These are phyloP conservation scores for Naganishia sp. DNA, from an alignment of 1,284 basidiomycete genomes.

Conservation along the genomic window DNA sequence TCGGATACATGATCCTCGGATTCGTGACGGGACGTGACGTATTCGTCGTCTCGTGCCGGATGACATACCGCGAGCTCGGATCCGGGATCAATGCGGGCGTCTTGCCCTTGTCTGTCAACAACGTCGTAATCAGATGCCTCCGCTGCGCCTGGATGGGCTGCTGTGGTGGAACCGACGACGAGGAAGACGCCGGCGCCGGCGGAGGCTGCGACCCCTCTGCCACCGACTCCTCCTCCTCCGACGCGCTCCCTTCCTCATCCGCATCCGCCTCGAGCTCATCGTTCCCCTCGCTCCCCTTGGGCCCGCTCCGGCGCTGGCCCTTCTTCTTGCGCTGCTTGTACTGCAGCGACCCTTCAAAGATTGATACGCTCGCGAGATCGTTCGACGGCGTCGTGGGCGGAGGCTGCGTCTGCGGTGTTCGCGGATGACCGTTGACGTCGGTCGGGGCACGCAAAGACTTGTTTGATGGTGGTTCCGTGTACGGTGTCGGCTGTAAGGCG, in stretches of 20 bases:
- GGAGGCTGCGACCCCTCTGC: neutral
- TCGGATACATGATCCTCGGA: neutral
- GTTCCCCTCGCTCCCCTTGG: constrained; percentile 24
- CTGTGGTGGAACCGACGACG: neutral
- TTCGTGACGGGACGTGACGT: neutral
- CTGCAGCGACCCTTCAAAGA: constrained; percentile 75
- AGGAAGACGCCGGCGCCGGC: neutral
- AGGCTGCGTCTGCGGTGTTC: neutral
- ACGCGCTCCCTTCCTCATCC: constrained; percentile 18
- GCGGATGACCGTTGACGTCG: neutral
- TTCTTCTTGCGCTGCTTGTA: constrained; percentile 87
- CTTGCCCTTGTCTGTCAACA: neutral
- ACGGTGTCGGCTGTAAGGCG: too few relatives aligned
- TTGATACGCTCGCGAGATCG: constrained; percentile 60
- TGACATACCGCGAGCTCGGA: neutral
- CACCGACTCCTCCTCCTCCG: constrained; percentile 11
- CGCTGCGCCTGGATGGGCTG: neutral
- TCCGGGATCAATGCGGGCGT: neutral
- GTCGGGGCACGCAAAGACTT: too few relatives aligned
- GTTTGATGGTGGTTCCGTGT: too few relatives aligned
- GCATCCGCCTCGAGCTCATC: constrained; percentile 7
- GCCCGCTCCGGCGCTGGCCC: constrained; percentile 40
- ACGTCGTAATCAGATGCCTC: neutral
- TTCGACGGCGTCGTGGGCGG: constrained; percentile 25
- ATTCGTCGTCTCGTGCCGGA: neutral